A percentile compares a stretch with the other conserved stretches of the same genome.
Evolutionary conservation across 1,284 basidiomycete genomes (phyloP).

Genomic region (Fomitopsis pinicola): DNA sequence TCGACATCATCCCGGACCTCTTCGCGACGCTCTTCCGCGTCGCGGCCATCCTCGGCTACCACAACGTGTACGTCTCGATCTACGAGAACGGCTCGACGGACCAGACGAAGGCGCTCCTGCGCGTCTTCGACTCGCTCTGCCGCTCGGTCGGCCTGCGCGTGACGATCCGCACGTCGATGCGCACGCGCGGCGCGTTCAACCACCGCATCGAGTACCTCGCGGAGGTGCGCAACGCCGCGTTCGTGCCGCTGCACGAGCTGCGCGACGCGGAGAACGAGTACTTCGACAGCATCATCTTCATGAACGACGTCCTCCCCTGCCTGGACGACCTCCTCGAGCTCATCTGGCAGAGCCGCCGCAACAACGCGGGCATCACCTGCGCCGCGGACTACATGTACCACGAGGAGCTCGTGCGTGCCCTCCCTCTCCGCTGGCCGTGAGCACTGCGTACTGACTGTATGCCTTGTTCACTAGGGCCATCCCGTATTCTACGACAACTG

Average conservation of each 20-base stretch:
- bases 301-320: slow-evolving; percentile 97
- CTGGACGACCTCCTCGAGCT: slow-evolving; percentile 94
- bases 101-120: slow-evolving; percentile 92
- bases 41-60: slow-evolving; percentile 85
- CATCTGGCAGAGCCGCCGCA: slow-evolving; percentile 86
- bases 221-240: slow-evolving; percentile 92
- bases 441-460: neutral
- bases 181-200: slow-evolving; percentile 92
- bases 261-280: slow-evolving; percentile 86
- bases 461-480: slow-evolving; percentile 40
- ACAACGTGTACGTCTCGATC: slow-evolving; percentile 95
- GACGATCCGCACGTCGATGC: slow-evolving; percentile 85
- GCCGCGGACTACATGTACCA: slow-evolving; percentile 98
- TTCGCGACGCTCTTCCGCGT: slow-evolving; percentile 95
- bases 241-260: slow-evolving; percentile 89
- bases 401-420: slow-evolving; percentile 71
- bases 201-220: slow-evolving; percentile 98
- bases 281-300: slow-evolving; percentile 94
- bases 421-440: neutral
- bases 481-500: slow-evolving; percentile 98
- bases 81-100: slow-evolving; percentile 97
- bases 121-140: slow-evolving; percentile 89
- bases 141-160: slow-evolving; percentile 86
- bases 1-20: slow-evolving; percentile 94
- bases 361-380: slow-evolving; percentile 96